Base-by-base conservation (phyloP, 257 asterid species). In the Nicotiana tomentosiformis region DNA sequence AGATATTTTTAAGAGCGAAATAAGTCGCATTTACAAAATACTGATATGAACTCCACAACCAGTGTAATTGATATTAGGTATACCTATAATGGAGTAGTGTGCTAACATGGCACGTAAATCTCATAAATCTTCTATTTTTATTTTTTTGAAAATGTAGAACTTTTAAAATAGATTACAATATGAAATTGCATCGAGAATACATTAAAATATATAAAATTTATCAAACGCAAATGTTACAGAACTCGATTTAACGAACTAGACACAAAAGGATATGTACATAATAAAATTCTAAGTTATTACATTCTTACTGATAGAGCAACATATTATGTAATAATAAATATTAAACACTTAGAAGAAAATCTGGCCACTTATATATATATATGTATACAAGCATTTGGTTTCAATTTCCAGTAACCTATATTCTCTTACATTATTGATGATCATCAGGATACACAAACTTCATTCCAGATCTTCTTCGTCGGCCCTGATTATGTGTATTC, bases 401-500 rank as follows among this genome's bases (percentile, higher is more conserved):
- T 29, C 67, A 61, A 20, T 61, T 61, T 61, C 16, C 67, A 61
- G 33, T 61, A 9, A 8, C 32, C 32, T 10, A 61, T 18, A 20
- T 6, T 8, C 51, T 64, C n/a, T 12, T n/a, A 0, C n/a, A 51
- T 49, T 74, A 74, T 49, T 74, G 62, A 7, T 14, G 79, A 23
- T 74, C 79, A 11, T 74, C 62, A 26, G 62, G 80, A 74, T 74
- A 74, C 43, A 74, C 62, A 0, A 74, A 74, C 7, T 74, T 74
- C 43, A 51, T 74, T 7, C 62, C 64, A 1, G 80, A 74, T 74
- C 35, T 74, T 74, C 62, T 85, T 32, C 77, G 57, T 10, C 64
- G 35, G 18, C 53, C 51, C 35, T 15, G 82, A 14, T 67, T 16
- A 57, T 76, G 72, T 20, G 87, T 86, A 16, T 86, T 77, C 4